Evolutionary conservation across 805 yeast species (phyloP).

Genomic region (Suhomyces faveliae): DNA sequence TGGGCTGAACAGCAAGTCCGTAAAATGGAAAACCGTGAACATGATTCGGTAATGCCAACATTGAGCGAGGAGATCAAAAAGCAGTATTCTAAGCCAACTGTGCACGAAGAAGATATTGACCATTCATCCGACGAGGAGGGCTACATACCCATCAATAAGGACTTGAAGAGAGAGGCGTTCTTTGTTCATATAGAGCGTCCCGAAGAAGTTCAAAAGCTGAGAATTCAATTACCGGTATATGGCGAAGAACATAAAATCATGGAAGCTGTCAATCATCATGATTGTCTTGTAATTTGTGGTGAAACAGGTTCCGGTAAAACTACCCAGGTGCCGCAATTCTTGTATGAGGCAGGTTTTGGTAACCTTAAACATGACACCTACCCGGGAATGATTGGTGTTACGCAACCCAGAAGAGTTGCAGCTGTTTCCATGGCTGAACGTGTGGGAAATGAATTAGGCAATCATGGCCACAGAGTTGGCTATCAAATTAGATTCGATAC

Average conservation of each 20-base stretch:
- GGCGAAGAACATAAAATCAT: slow-evolving; percentile 88
- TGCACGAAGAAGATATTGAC: slow-evolving; percentile 69
- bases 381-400: slow-evolving; percentile 94
- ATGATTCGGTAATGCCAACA: slow-evolving; percentile 43
- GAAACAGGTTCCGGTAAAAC: slow-evolving; percentile 99
- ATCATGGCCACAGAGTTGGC: slow-evolving; percentile 67
- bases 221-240: slow-evolving; percentile 81
- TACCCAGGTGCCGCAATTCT: slow-evolving; percentile 95
- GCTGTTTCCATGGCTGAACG: slow-evolving; percentile 89
- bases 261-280: slow-evolving; percentile 95
- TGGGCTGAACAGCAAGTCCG: slow-evolving; percentile 85
- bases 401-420: slow-evolving; percentile 95
- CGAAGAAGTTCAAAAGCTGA: slow-evolving; percentile 59
- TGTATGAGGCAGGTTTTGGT: slow-evolving; percentile 92
- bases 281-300: slow-evolving; percentile 89
- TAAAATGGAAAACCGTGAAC: slow-evolving; percentile 57
- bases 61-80: slow-evolving; percentile 48
- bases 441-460: slow-evolving; percentile 73
- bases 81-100: slow-evolving; percentile 46
- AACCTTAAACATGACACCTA: slow-evolving; percentile 47
- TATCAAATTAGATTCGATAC: slow-evolving; percentile 83
- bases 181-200: slow-evolving; percentile 68
- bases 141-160: slow-evolving; percentile 56
- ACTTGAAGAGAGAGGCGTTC: slow-evolving; percentile 55
- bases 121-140: slow-evolving; percentile 66